Base-by-base conservation (phyloP, 768 basidiomycete genomes). In the Bullera alba region DNA sequence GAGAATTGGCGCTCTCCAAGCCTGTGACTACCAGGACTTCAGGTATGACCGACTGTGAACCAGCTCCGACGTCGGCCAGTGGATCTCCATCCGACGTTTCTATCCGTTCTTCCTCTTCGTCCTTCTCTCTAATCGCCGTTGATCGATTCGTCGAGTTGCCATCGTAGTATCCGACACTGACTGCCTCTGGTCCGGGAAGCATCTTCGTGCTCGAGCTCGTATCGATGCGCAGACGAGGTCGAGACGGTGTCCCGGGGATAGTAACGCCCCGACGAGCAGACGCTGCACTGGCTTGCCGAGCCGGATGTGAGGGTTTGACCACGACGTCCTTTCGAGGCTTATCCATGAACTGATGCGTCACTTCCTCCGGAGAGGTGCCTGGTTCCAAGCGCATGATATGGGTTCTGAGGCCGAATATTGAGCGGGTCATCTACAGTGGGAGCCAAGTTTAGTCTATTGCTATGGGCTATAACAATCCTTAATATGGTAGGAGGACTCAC, bases 1-100 rank as follows among this genome's bases (percentile, higher is more conserved):
- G 51, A 29, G 46, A 51, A 14, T 46, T 32, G 6, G 53, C 42
- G 7, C 44, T 17, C 38, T 67, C 65, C 28, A 67, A 25, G 1
- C 65, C 65, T 12, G 51, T 54, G 1, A 67, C 22, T 3, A 67
- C 26, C 34, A 67, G 39, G 12, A 55, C 58, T n/a, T 63, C 47
- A 2, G 57, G 54, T 16, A 49, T 6, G 1, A 26, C 45, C 34
- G 19, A 7, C 19, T 10, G n/a, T n/a, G n/a, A n/a, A n/a, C n/a
- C 37, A 21, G 7, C 7, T 39, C 19, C 37, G 7, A 21, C 19
- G 22, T 21, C 37, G 8, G 8, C 32, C n/a, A n/a, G n/a, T 8
- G 32, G 8, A 34, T 34, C 27, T 37, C 7, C 46, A 41, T 12
- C 44, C 42, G 15, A 12, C 4, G 3, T 23, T 42, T 34, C 3